A percentile compares a stretch with the other conserved stretches of the same genome.
phyloP scores from a whole-genome alignment of 768 basidiomycete genomes.

The Trametes cinnabarina region DNA sequence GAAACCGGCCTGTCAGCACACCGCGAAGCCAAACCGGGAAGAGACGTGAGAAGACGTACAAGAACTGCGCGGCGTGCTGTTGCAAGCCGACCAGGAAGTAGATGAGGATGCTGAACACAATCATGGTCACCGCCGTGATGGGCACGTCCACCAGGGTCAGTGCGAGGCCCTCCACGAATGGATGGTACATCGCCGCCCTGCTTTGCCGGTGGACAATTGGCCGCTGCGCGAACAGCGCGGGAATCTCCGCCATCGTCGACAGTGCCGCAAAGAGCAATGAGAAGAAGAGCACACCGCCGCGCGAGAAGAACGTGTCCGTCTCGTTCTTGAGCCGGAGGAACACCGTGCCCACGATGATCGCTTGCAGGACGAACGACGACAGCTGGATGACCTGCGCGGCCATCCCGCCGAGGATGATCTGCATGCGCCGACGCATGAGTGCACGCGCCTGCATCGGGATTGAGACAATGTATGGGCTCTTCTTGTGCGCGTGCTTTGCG shows the following conservation, averaged over 20 bases:
- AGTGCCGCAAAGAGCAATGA: constrained; percentile 61
- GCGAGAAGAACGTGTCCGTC: constrained; percentile 68
- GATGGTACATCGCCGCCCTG: constrained; percentile 61
- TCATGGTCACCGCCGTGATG: constrained; percentile 46
- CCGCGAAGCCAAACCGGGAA: not conserved
- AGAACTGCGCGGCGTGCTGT: constrained; percentile 55
- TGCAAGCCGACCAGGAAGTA: constrained; percentile 67
- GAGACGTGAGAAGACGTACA: constrained; percentile 41
- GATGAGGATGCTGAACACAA: constrained; percentile 47
- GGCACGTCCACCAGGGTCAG: constrained; percentile 62
- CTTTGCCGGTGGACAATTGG: constrained; percentile 58
- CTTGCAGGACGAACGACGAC: constrained; percentile 50
- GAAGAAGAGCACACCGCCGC: constrained; percentile 79
- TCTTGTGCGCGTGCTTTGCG: constrained; percentile 41
- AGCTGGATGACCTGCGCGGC: constrained; percentile 30
- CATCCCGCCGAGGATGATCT: constrained; percentile 35
- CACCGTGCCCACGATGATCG: constrained; percentile 58
- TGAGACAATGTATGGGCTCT: constrained; percentile 37
- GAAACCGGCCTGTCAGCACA: not conserved
- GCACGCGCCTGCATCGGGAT: constrained; percentile 37
- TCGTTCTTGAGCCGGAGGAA: constrained; percentile 55
- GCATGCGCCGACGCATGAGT: constrained; percentile 35
- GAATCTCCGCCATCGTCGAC: constrained; percentile 62
- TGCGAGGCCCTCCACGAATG: constrained; percentile 53
- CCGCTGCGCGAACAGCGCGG: constrained; percentile 53